Percentiles rank a stretch among this genome's conserved stretches.
These are phyloP conservation scores for Myxozyma lipomycoides DNA, from an alignment of 805 yeast species.

Conservation along the genomic window DNA sequence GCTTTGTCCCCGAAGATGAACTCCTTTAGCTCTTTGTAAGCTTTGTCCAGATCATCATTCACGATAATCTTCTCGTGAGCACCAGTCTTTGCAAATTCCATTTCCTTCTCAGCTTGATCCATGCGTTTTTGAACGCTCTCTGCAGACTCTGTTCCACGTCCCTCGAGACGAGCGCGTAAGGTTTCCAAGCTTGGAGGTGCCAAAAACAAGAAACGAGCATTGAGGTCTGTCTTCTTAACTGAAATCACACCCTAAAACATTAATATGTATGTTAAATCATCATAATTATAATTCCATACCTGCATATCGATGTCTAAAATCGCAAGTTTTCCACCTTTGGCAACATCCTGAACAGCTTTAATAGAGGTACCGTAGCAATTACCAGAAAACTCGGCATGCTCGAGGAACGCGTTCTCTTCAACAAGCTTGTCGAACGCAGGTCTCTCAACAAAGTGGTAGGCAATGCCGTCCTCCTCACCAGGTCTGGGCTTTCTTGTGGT, in stretches of 20 bases:
- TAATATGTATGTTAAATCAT: background rate
- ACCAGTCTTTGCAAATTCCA: conserved; percentile 80
- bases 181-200: conserved; percentile 90
- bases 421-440: conserved; percentile 77
- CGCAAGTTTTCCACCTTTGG: conserved; percentile 57
- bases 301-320: conserved; percentile 98
- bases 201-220: conserved; percentile 80
- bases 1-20: conserved; percentile 53
- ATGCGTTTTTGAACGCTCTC: conserved; percentile 83
- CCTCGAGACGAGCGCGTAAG: conserved; percentile 66
- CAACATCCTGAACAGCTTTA: conserved; percentile 74
- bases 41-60: conserved; percentile 86
- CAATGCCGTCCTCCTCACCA: conserved; percentile 86
- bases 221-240: conserved; percentile 75
- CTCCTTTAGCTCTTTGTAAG: conserved; percentile 73
- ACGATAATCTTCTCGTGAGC: conserved; percentile 87
- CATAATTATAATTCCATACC: conserved; percentile 6
- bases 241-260: conserved; percentile 69
- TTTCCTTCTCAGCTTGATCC: conserved; percentile 79
- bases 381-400: conserved; percentile 97
- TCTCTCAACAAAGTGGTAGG: conserved; percentile 81
- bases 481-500: conserved; percentile 89
- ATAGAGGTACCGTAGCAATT: conserved; percentile 95
- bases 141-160: conserved; percentile 92
- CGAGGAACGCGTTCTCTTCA: conserved; percentile 73